Evolutionary conservation across 805 yeast genomes (phyloP).

Genomic region (Metschnikowia rubicola): DNA sequence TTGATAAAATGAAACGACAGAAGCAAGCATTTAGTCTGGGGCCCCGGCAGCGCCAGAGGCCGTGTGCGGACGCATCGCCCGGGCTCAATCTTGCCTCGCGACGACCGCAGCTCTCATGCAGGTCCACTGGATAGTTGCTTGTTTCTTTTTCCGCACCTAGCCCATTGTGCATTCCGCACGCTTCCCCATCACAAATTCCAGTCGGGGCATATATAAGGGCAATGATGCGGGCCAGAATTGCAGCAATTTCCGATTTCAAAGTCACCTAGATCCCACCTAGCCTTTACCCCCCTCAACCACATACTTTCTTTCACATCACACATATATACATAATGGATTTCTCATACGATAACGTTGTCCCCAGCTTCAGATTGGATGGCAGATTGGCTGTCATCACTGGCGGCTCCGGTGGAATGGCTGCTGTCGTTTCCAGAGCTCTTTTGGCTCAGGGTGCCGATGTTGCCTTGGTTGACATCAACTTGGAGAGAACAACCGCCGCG

Average conservation of each 20-base stretch:
- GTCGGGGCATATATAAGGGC: slow-evolving; percentile 9
- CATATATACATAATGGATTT: slow-evolving; percentile 18
- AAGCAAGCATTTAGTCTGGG: no score
- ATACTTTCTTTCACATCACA: background rate
- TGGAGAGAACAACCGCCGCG: slow-evolving; percentile 54
- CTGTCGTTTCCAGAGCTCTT: slow-evolving; percentile 61
- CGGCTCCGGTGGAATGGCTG: slow-evolving; percentile 76
- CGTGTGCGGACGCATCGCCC: background rate
- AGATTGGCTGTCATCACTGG: slow-evolving; percentile 74
- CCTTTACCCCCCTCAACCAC: background rate
- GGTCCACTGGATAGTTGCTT: slow-evolving; percentile 1
- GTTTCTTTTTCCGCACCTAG: slow-evolving; percentile 6
- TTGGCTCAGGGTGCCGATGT: slow-evolving; percentile 75
- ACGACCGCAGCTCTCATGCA: background rate
- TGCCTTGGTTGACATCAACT: slow-evolving; percentile 67
- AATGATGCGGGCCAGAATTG: background rate
- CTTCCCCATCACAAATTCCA: slow-evolving; percentile 2
- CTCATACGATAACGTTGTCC: slow-evolving; percentile 48
- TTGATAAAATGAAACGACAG: no score
- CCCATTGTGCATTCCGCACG: slow-evolving; percentile 10
- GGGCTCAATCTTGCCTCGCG: background rate
- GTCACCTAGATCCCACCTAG: background rate
- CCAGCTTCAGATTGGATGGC: slow-evolving; percentile 65
- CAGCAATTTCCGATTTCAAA: background rate
- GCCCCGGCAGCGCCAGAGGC: no score